phyloP scores from a whole-genome alignment of 1,284 basidiomycete genomes.

The Pseudozyma pruni region DNA sequence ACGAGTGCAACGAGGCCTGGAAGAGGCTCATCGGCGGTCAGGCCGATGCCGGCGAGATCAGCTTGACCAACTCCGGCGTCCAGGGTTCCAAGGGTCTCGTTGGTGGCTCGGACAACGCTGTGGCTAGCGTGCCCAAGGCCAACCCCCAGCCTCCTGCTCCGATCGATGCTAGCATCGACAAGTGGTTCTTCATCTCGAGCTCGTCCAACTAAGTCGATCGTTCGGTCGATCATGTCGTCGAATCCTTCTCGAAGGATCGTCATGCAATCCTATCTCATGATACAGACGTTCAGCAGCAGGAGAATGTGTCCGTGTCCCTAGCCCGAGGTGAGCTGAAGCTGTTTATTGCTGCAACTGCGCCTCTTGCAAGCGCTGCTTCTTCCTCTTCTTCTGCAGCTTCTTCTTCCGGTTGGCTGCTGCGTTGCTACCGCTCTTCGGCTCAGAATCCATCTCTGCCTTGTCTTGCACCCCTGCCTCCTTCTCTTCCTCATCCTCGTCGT shows the following conservation, averaged over 20 bases:
- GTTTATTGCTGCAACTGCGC: constrained; percentile 1
- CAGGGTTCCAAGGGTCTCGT: constrained; percentile 80
- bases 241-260: too few species aligned
- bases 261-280: too few species aligned
- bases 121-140: constrained; percentile 79
- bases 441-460: constrained; percentile 2
- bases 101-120: constrained; percentile 73
- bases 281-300: too few species aligned
- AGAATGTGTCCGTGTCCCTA: too few species aligned
- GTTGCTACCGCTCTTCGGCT: constrained; percentile 7
- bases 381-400: constrained; percentile 29
- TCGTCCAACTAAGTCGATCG: constrained; percentile 37
- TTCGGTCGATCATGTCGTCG: too few species aligned
- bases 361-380: constrained; percentile 26
- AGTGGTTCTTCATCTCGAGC: constrained; percentile 67
- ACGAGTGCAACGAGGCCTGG: constrained; percentile 99
- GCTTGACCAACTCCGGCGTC: constrained; percentile 74
- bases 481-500: constrained; percentile 3
- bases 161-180: constrained; percentile 67
- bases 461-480: not conserved
- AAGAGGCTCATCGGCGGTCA: constrained; percentile 90
- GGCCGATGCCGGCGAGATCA: constrained; percentile 59
- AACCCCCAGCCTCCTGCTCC: constrained; percentile 70
- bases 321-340: too few species aligned
- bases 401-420: constrained; percentile 37